Conservation (phyloP, 2,329 filamentous ascomycete species). For the Botrytis medusae region DNA sequence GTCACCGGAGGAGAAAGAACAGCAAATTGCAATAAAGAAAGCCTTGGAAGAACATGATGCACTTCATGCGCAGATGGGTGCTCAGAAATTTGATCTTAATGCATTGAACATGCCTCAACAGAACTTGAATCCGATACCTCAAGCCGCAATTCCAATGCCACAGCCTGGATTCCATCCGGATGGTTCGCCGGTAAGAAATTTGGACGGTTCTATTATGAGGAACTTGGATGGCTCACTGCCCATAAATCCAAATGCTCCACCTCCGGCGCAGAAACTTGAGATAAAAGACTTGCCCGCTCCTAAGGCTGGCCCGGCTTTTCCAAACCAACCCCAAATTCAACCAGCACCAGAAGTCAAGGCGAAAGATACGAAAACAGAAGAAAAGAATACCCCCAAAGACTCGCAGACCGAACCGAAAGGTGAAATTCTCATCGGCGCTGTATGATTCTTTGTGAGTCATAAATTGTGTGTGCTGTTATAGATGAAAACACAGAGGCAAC, state of each 20-base stretch:
- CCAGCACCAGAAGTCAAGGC: neutral
- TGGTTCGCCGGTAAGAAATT: neutral
- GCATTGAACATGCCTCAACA: neutral
- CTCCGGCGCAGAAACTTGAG: neutral
- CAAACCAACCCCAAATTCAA: neutral
- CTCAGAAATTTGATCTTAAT: neutral
- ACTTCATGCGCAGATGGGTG: constrained; percentile 20
- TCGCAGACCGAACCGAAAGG: neutral
- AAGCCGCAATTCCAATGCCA: neutral
- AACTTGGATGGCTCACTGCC: constrained; percentile 11
- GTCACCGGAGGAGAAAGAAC: constrained; percentile 58
- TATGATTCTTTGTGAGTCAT: neutral
- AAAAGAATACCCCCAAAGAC: neutral
- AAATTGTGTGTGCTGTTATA: neutral
- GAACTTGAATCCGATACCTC: constrained; percentile 3
- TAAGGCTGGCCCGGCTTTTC: neutral
- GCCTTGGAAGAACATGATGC: constrained; percentile 25
- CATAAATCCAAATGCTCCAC: constrained; percentile 1
- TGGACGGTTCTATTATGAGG: constrained; percentile 6
- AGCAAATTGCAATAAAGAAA: constrained; percentile 37
- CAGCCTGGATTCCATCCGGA: constrained; percentile 12
- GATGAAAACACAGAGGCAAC: neutral
- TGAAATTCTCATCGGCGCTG: neutral
- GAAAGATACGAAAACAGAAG: neutral
- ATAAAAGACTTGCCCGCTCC: neutral